Evolutionary conservation across 2,329 filamentous ascomycete species (phyloP).

Genomic region (Sarocladium brachiariae): DNA sequence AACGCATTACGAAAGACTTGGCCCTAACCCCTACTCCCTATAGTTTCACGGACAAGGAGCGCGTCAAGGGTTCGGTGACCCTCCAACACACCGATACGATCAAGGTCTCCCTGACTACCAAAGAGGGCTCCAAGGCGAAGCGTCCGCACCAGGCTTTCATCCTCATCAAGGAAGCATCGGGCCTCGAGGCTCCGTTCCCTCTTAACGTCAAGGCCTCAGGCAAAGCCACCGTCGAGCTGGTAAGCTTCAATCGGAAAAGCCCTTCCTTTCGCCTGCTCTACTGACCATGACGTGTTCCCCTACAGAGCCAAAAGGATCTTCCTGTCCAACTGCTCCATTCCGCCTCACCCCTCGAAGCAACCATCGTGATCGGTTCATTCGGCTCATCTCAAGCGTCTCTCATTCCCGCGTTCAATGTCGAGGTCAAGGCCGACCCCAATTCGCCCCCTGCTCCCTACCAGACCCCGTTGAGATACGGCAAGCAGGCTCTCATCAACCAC

Average conservation of each 20-base stretch:
- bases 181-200: conserved; percentile 81
- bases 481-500: conserved; percentile 80
- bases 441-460: conserved; percentile 54
- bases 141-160: conserved; percentile 93
- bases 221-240: conserved; percentile 78
- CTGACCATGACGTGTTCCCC: neutral
- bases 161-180: conserved; percentile 68
- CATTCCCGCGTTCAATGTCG: conserved; percentile 65
- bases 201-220: conserved; percentile 80
- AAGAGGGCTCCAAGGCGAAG: conserved; percentile 71
- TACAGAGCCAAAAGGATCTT: conserved; percentile 79
- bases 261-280: neutral
- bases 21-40: neutral
- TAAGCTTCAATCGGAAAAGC: conserved; percentile 40
- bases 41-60: conserved; percentile 53
- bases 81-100: conserved; percentile 66
- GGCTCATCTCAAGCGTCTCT: conserved; percentile 64
- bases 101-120: conserved; percentile 75
- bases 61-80: conserved; percentile 55
- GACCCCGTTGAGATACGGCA: conserved; percentile 73
- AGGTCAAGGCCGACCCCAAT: conserved; percentile 57
- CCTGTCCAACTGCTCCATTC: conserved; percentile 72
- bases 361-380: conserved; percentile 79
- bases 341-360: conserved; percentile 64
- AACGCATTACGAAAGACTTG: neutral